Conservation (phyloP, 1,139 yeast genomes). For the Debaryomycetaceae sp. region DNA sequence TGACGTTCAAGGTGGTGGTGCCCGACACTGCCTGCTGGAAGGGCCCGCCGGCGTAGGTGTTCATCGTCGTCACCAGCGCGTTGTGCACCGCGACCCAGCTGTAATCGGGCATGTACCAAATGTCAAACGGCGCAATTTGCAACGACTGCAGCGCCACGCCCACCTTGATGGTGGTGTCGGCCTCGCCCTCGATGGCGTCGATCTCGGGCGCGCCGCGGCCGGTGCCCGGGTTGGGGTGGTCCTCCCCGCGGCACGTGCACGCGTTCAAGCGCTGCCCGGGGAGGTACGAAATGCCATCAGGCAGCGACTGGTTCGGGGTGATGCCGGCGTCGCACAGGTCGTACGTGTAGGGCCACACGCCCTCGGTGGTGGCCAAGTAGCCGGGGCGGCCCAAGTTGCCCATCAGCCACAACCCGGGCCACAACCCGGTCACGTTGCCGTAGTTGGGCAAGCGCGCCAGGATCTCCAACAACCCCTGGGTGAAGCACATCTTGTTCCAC, state of each 20-base stretch:
- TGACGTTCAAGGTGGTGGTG: constrained; percentile 19
- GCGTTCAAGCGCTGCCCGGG: constrained; percentile 26
- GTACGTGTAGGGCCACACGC: constrained; percentile 32
- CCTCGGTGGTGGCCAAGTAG: constrained; percentile 26
- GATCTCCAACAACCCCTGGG: constrained; percentile 22
- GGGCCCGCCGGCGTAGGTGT: constrained; percentile 28
- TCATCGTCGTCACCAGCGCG: constrained; percentile 21
- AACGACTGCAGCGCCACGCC: constrained; percentile 27
- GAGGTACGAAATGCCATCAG: constrained; percentile 27
- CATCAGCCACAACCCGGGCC: constrained; percentile 34
- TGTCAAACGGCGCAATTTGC: constrained; percentile 28
- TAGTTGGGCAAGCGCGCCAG: constrained; percentile 25
- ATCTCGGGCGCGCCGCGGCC: constrained; percentile 24
- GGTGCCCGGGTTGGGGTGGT: constrained; percentile 19
- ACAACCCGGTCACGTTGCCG: constrained; percentile 25
- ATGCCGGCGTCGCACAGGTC: constrained; percentile 30
- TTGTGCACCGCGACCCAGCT: constrained; percentile 20
- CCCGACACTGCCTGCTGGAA: constrained; percentile 28
- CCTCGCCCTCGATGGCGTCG: constrained; percentile 24
- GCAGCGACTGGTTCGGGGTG: constrained; percentile 27
- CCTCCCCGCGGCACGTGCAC: constrained; percentile 14
- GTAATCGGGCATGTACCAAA: constrained; percentile 29
- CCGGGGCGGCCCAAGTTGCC: constrained; percentile 31
- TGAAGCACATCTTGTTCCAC: constrained; percentile 29
- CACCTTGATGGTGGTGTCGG: constrained; percentile 13